Percentiles rank a stretch among this genome's conserved stretches.
phyloP scores from a whole-genome alignment of 768 basidiomycete species.

The Russula sp. region DNA sequence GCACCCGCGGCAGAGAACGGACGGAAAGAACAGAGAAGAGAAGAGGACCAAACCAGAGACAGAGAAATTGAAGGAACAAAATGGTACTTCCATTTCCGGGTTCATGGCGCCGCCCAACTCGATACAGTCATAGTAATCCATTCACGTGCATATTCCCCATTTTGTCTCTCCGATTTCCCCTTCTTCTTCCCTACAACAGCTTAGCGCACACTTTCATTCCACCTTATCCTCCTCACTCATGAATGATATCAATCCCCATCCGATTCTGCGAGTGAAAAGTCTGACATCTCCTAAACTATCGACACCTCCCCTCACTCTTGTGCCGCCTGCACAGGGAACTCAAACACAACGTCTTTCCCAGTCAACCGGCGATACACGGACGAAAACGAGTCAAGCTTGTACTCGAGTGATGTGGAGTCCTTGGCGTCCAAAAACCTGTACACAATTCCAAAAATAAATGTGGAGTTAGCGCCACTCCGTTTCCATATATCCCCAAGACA shows the following conservation, averaged over 20 bases:
- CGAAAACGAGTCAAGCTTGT: constrained; percentile 99
- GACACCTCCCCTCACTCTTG: constrained; percentile 49
- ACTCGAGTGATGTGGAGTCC: constrained; percentile 96
- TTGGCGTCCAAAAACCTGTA: constrained; percentile 93
- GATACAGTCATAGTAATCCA: too few relatives aligned
- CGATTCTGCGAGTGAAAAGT: neutral
- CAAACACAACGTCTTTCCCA: constrained; percentile 94
- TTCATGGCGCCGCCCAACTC: neutral
- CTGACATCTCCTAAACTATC: constrained; percentile 4
- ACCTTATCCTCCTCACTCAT: too few relatives aligned
- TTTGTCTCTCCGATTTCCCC: neutral
- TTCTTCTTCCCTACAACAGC: too few relatives aligned
- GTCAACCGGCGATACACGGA: constrained; percentile 93
- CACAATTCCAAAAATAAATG: neutral
- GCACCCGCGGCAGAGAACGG: constrained; percentile 7
- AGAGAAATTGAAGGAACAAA: constrained; percentile 25
- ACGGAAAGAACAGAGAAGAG: too few relatives aligned
- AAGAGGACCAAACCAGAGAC: constrained; percentile 32
- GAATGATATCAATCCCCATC: too few relatives aligned
- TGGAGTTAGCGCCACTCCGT: neutral
- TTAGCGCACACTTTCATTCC: too few relatives aligned
- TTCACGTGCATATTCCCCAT: too few relatives aligned
- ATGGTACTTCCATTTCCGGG: neutral
- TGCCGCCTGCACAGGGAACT: constrained; percentile 68
- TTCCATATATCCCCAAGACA: neutral